These are phyloP conservation scores for Rhodotorula sp. DNA, from an alignment of 1,284 basidiomycete species.

Conservation along the genomic window DNA sequence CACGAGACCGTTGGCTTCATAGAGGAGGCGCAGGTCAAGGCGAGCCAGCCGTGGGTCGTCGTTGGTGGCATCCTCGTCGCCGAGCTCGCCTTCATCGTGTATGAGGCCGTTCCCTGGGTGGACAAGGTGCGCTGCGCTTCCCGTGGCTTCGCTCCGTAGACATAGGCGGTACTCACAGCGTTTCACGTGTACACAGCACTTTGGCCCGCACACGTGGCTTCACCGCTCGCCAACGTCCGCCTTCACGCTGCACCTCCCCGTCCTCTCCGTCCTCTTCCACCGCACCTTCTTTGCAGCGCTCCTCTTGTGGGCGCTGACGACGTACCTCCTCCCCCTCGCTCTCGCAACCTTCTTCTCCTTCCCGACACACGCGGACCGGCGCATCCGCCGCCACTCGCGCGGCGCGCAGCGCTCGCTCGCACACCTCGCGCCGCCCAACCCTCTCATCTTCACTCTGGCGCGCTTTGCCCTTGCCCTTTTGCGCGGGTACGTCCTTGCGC, in stretches of 20 bases:
- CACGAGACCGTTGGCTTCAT: conserved; percentile 10
- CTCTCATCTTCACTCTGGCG: conserved; percentile 29
- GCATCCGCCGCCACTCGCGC: not conserved
- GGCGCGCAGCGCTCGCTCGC: not conserved
- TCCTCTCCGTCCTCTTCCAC: conserved; percentile 32
- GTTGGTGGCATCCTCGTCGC: conserved; percentile 18
- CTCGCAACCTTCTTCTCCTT: conserved; percentile 29
- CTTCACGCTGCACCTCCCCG: conserved; percentile 21
- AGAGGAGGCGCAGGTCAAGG: conserved; percentile 20
- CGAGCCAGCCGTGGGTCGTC: conserved; percentile 28
- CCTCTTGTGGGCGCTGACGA: conserved; percentile 18
- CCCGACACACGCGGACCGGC: conserved; percentile 13
- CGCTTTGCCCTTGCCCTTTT: conserved; percentile 34
- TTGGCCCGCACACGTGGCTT: conserved; percentile 27
- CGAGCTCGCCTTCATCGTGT: conserved; percentile 28
- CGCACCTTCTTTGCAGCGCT: conserved; percentile 31
- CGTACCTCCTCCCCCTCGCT: conserved; percentile 30
- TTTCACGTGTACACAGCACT: conserved; percentile 6
- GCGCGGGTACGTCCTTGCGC: conserved; percentile 27
- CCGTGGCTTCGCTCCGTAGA: not conserved
- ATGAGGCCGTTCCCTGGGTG: conserved; percentile 26
- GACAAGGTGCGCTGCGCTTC: conserved; percentile 13
- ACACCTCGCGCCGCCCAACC: conserved; percentile 24
- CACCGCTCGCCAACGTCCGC: conserved; percentile 3
- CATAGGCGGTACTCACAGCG: not conserved